Conservation (phyloP, 805 yeast species). For the Saccharomyces jurei region DNA sequence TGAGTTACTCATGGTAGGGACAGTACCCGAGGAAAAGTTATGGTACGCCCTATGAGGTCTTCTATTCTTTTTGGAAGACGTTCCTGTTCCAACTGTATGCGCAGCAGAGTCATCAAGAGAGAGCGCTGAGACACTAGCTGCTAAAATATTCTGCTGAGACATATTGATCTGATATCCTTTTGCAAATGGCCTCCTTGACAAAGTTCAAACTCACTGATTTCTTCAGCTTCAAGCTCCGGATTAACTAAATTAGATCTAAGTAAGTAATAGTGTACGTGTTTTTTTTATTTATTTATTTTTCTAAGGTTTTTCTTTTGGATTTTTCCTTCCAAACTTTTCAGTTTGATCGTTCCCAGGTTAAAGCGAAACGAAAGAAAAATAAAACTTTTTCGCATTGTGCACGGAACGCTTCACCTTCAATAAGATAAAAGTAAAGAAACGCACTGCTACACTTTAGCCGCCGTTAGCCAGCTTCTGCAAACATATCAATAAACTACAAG, state of each 20-base stretch:
- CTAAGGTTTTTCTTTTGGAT: background rate
- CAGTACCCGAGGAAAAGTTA: slow-evolving; percentile 12
- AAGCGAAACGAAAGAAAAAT: background rate
- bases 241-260: background rate
- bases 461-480: background rate
- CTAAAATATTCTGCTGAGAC: slow-evolving; percentile 12
- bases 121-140: slow-evolving; percentile 14
- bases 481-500: background rate
- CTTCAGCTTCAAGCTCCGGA: background rate
- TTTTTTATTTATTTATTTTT: slow-evolving; percentile 1
- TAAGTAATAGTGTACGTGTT: background rate
- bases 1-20: slow-evolving; percentile 2
- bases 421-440: background rate
- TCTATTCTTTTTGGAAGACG: slow-evolving; percentile 15
- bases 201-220: background rate
- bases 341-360: background rate
- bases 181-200: background rate
- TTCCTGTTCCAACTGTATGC: background rate
- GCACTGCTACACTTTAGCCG: background rate
- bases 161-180: slow-evolving; percentile 1
- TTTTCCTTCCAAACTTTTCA: background rate
- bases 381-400: background rate
- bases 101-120: slow-evolving; percentile 13
- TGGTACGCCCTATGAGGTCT: slow-evolving; percentile 30
- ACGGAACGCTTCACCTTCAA: slow-evolving; percentile 1